phyloP scores from a whole-genome alignment of 345 rosid species.

The rapeseed (Brassica napus) region DNA sequence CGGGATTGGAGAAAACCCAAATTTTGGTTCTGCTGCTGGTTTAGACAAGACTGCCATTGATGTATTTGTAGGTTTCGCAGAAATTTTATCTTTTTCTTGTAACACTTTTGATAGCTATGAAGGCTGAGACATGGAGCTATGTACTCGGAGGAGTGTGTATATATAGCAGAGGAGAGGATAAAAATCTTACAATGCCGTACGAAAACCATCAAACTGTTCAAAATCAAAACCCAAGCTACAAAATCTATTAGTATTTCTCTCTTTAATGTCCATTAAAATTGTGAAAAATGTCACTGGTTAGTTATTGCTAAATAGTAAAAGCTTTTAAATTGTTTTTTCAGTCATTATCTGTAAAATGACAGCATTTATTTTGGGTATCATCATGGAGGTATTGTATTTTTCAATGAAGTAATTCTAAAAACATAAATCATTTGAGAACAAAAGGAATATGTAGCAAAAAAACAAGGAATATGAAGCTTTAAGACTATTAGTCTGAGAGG shows the following conservation, averaged over 20 bases:
- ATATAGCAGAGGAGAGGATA: conserved; percentile 22
- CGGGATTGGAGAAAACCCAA: conserved; percentile 42
- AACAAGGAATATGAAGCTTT: background rate
- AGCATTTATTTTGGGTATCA: background rate
- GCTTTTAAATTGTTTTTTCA: background rate
- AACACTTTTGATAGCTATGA: conserved; percentile 12
- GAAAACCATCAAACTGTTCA: conserved; percentile 20
- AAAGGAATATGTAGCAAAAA: background rate
- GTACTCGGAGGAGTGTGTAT: conserved; percentile 19
- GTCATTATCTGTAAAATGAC: background rate
- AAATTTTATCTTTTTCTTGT: background rate
- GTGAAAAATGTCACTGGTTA: background rate
- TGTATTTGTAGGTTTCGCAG: background rate
- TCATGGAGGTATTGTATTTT: background rate
- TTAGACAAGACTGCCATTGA: conserved; percentile 38
- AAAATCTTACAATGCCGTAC: conserved; percentile 15
- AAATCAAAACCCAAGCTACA: conserved; percentile 19
- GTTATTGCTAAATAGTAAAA: background rate
- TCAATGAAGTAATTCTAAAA: background rate
- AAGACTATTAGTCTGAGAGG: background rate
- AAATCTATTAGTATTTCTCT: background rate
- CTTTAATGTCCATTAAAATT: background rate
- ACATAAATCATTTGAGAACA: background rate
- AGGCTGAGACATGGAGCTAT: conserved; percentile 18
- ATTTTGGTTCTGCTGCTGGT: conserved; percentile 15